Percentiles rank a stretch among this genome's conserved stretches.
phyloP scores from a whole-genome alignment of 2,329 filamentous ascomycete species.

The Penicillium sp. region DNA sequence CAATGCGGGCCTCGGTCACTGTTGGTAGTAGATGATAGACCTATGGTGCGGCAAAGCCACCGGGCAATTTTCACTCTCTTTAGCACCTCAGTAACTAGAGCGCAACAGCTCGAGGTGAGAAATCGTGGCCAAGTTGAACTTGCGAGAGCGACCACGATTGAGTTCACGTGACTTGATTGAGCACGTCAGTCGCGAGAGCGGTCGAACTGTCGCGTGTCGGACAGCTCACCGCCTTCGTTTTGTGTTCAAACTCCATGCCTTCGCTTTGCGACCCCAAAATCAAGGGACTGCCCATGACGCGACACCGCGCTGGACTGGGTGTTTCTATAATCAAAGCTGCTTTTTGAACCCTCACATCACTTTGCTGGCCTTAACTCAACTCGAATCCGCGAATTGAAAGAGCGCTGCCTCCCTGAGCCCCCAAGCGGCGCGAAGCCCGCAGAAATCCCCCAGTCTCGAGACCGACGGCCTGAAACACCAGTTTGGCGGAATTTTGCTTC shows the following conservation, averaged over 20 bases:
- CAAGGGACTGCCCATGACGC: conserved; percentile 6
- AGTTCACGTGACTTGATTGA: no score
- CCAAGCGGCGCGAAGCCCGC: conserved; percentile 4
- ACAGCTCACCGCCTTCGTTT: conserved; percentile 12
- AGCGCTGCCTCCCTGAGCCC: not conserved
- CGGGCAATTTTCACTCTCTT: not conserved
- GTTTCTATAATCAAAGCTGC: conserved; percentile 5
- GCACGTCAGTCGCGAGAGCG: not conserved
- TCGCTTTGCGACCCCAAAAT: conserved; percentile 5
- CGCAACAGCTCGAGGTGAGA: not conserved
- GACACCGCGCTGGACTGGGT: not conserved
- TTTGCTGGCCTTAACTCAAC: not conserved
- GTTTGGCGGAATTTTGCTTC: not conserved
- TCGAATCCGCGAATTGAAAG: not conserved
- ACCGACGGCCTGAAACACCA: not conserved
- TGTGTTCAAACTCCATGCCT: conserved; percentile 9
- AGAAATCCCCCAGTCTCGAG: conserved; percentile 6
- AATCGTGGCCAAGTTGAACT: not conserved
- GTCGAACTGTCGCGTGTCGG: conserved; percentile 1
- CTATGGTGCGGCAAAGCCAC: not conserved
- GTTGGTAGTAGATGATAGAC: not conserved
- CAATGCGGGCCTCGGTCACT: not conserved
- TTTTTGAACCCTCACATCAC: not conserved
- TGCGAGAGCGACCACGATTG: not conserved
- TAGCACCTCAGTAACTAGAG: not conserved